Conservation (phyloP, 139 green algal species). For the Zygnema cylindricum region DNA sequence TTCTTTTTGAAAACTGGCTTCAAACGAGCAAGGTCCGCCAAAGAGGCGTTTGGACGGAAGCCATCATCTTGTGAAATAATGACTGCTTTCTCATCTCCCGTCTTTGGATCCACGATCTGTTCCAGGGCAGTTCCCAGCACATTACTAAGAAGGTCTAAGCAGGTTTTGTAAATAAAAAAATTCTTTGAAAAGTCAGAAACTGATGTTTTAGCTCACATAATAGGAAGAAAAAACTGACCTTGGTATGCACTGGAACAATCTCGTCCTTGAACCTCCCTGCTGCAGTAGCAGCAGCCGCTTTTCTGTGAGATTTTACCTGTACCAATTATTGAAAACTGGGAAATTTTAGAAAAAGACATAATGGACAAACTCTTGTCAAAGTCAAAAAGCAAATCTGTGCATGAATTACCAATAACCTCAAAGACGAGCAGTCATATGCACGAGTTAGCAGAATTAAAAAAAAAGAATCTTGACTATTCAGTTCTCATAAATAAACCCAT, state of each 20-base stretch:
- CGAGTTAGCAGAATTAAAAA: constrained; percentile 1
- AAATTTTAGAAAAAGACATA: not conserved
- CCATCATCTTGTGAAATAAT: constrained; percentile 88
- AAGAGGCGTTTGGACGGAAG: constrained; percentile 80
- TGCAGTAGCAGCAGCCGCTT: constrained; percentile 81
- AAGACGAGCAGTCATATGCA: not conserved
- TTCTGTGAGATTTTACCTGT: constrained; percentile 75
- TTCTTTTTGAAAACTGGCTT: constrained; percentile 90
- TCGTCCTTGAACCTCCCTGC: constrained; percentile 89
- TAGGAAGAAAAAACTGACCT: constrained; percentile 59
- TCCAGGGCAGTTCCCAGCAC: not conserved
- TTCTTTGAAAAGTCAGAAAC: not conserved
- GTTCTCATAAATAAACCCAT: no score
- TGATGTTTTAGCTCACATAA: not conserved
- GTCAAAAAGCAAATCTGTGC: not conserved
- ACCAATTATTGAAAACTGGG: constrained; percentile 4
- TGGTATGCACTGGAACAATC: constrained; percentile 95
- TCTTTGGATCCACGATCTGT: constrained; percentile 76
- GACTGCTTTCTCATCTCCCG: constrained; percentile 76
- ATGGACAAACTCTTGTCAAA: not conserved
- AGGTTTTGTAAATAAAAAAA: constrained; percentile 7
- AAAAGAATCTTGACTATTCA: constrained; percentile 7
- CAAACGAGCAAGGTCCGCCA: constrained; percentile 76
- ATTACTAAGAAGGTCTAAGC: not conserved
- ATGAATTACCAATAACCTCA: constrained; percentile 9